These are phyloP conservation scores for Grifola frondosa DNA, from an alignment of 1,284 basidiomycete genomes.

Conservation along the genomic window DNA sequence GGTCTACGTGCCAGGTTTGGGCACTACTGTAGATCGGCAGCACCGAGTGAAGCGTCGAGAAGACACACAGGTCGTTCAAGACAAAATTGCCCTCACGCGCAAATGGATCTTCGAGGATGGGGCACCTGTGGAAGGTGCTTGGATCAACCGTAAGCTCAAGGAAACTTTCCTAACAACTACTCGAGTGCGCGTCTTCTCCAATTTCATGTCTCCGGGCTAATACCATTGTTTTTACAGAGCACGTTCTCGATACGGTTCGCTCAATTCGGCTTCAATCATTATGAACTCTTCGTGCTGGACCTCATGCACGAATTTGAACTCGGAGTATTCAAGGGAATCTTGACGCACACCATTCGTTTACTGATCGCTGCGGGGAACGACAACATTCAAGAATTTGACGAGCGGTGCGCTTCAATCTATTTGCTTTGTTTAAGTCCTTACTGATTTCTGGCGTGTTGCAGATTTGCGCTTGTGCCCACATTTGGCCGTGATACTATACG, in stretches of 20 bases:
- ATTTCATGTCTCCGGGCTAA: neutral
- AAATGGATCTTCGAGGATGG: constrained; percentile 16
- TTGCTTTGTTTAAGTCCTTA: neutral
- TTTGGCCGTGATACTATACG: constrained; percentile 30
- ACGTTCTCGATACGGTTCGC: constrained; percentile 26
- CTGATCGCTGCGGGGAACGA: constrained; percentile 6
- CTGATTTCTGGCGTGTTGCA: constrained; percentile 2
- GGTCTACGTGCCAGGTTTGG: constrained; percentile 2
- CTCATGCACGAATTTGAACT: constrained; percentile 40
- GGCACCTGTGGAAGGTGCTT: neutral
- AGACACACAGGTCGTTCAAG: constrained; percentile 2
- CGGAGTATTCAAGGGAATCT: constrained; percentile 32
- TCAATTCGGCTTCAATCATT: constrained; percentile 28
- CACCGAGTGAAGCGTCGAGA: constrained; percentile 3
- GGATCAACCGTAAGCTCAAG: neutral
- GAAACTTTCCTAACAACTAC: constrained; percentile 1
- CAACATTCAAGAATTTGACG: constrained; percentile 11
- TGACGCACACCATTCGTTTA: constrained; percentile 9
- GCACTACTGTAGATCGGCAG: constrained; percentile 1
- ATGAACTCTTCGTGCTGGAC: constrained; percentile 33
- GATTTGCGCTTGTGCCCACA: constrained; percentile 24
- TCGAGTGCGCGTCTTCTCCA: neutral
- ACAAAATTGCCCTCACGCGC: constrained; percentile 5
- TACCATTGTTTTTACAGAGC: constrained; percentile 11
- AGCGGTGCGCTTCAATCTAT: constrained; percentile 17